A percentile compares a stretch with the other conserved stretches of the same genome.
phyloP scores from a whole-genome alignment of 352 stramenopile genomes.

The Pythium phragmiticola region DNA sequence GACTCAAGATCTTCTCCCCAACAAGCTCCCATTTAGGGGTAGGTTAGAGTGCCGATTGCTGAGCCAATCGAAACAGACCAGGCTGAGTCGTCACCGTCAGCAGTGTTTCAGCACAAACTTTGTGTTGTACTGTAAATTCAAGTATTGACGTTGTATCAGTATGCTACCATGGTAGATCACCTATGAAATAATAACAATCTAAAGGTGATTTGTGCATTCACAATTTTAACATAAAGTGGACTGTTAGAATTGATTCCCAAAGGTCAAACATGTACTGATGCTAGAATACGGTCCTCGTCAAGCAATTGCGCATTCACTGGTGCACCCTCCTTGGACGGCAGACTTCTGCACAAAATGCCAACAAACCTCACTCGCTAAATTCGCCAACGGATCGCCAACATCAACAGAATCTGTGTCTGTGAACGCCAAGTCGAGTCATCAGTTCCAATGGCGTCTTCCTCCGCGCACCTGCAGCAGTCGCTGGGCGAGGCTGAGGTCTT shows the following conservation, averaged over 20 bases:
- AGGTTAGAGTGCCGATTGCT: neutral
- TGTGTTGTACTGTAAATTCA: no score
- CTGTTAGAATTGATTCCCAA: slow-evolving; percentile 2
- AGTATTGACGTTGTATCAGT: no score
- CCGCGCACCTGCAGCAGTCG: slow-evolving; percentile 68
- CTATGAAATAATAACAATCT: neutral
- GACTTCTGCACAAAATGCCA: neutral
- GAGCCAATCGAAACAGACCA: slow-evolving; percentile 5
- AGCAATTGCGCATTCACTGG: slow-evolving; percentile 23
- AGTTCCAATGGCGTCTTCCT: slow-evolving; percentile 39
- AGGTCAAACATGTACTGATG: slow-evolving; percentile 13
- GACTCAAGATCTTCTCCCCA: no score
- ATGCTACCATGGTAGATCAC: neutral
- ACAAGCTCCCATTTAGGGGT: no score
- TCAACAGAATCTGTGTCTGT: neutral
- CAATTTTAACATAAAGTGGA: neutral
- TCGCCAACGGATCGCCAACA: slow-evolving; percentile 1
- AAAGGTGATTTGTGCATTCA: neutral
- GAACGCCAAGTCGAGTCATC: neutral
- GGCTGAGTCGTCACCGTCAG: slow-evolving; percentile 1
- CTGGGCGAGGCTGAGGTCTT: slow-evolving; percentile 85
- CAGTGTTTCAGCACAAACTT: no score
- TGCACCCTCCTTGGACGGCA: neutral
- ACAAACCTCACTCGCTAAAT: neutral
- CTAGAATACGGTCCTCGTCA: neutral